Base-by-base conservation (phyloP, 306 rosid species). In the Castanea mollissima region DNA sequence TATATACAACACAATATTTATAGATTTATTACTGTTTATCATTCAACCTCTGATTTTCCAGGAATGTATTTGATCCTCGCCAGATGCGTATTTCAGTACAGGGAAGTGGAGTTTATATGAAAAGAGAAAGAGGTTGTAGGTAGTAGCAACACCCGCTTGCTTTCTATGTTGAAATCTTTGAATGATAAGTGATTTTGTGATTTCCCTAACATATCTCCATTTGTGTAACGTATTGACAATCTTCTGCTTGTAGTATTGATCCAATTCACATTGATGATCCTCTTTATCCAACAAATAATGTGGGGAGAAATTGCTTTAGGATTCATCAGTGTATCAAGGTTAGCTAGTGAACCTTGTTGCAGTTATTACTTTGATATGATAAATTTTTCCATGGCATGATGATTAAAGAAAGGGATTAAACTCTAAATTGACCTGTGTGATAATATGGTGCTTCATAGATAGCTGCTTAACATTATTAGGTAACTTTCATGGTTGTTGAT, bases 251-350 rank as follows among this genome's bases (percentile, higher is more conserved):
- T 82, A 94, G 99, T 84, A 94, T 94, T 55, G 99, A 94, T 89
- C 99, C 99, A 71, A 87, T 94, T 78, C 99, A 94, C 82, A 87
- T 94, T 23, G 99, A 92, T 83, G 99, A 94, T 85, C 99, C 99
- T 68, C 95, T 94, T 81, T 94, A 81, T 44, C 95, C 97, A 64
- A 87, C 88, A 76, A 92, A 94, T 84, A 94, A 94, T 69, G 99
- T 94, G 71, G 99, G 99, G 77, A 87, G 97, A 83, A 94, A 94
- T 91, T 94, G 99, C 88, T 94, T 94, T 80, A 88, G 99, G 41
- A 92, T 94, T 82, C 99, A 94, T 85, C 99, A 94, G 73, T 94
- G 99, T 79, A 92, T 94, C 79, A 94, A 94, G 99, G 99, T 94
- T 84, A 82, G 74, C 41, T 12, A 34, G 27, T 44, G 34, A 62